phyloP scores from a whole-genome alignment of 2,329 filamentous ascomycete species.

The Fusarium longipes region DNA sequence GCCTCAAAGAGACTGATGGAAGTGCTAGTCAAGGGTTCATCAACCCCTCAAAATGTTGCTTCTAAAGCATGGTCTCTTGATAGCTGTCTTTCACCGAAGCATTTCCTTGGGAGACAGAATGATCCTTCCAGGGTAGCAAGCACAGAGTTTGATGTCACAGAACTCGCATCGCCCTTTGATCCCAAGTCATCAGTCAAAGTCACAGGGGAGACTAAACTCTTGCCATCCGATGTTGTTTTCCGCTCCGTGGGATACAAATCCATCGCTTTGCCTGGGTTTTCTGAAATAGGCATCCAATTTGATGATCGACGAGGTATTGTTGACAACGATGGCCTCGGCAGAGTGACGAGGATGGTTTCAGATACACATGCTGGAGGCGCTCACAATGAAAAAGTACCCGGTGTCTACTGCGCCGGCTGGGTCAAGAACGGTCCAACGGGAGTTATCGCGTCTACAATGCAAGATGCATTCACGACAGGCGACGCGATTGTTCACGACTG shows the following conservation, averaged over 20 bases:
- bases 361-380: conserved; percentile 45
- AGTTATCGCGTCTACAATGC: conserved; percentile 96
- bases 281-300: conserved; percentile 80
- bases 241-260: conserved; percentile 96
- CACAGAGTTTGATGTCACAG: conserved; percentile 74
- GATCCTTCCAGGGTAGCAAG: conserved; percentile 65
- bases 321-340: conserved; percentile 82
- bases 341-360: conserved; percentile 64
- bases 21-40: conserved; percentile 80
- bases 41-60: conserved; percentile 59
- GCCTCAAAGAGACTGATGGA: conserved; percentile 82
- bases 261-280: conserved; percentile 78
- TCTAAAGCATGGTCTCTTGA: conserved; percentile 84
- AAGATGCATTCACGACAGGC: conserved; percentile 89
- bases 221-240: conserved; percentile 81
- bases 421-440: conserved; percentile 95
- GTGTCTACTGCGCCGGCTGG: conserved; percentile 95
- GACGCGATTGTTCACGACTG: conserved; percentile 88
- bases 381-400: conserved; percentile 63
- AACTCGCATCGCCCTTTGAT: conserved; percentile 66
- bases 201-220: conserved; percentile 61
- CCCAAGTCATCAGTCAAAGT: conserved; percentile 60
- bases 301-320: conserved; percentile 79
- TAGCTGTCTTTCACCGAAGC: conserved; percentile 82
- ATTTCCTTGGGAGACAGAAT: conserved; percentile 67